These are phyloP conservation scores for Gleditsia sinensis DNA, from an alignment of 306 rosid species.

Conservation along the genomic window DNA sequence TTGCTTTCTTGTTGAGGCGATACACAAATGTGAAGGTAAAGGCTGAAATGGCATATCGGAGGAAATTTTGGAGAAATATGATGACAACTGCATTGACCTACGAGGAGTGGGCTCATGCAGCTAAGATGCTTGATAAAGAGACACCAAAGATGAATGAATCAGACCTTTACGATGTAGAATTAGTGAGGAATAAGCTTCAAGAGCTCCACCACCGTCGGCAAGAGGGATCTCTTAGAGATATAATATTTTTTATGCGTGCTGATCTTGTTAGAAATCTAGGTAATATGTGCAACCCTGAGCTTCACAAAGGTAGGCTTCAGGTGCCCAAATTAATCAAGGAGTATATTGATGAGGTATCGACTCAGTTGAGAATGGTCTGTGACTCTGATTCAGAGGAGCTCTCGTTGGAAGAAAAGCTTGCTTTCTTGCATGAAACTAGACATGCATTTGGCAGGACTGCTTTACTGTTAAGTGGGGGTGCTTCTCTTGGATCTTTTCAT, in stretches of 20 bases:
- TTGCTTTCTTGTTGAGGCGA: constrained; percentile 83
- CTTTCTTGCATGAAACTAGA: constrained; percentile 94
- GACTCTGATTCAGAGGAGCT: constrained; percentile 86
- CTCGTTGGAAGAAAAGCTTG: constrained; percentile 81
- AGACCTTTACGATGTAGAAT: constrained; percentile 76
- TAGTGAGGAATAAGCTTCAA: constrained; percentile 83
- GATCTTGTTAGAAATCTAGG: constrained; percentile 93
- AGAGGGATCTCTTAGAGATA: constrained; percentile 81
- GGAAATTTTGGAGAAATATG: constrained; percentile 96
- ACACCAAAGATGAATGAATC: constrained; percentile 88
- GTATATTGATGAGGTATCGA: constrained; percentile 83
- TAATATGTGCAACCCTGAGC: constrained; percentile 90
- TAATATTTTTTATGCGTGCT: constrained; percentile 90
- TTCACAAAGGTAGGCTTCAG: constrained; percentile 91
- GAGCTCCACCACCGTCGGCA: constrained; percentile 87
- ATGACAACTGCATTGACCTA: constrained; percentile 90
- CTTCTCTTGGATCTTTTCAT: constrained; percentile 95
- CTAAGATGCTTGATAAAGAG: constrained; percentile 95
- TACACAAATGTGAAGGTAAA: constrained; percentile 72
- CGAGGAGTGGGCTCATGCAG: constrained; percentile 99
- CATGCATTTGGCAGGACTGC: constrained; percentile 99
- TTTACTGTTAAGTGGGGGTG: constrained; percentile 93
- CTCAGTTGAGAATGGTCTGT: constrained; percentile 91
- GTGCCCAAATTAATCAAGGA: constrained; percentile 86
- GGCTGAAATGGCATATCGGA: constrained; percentile 92